Evolutionary conservation across 2,329 filamentous ascomycete genomes (phyloP), one percentile per base, ranked within the genome.

Genomic region (Trichoderma citrinoviride): DNA sequence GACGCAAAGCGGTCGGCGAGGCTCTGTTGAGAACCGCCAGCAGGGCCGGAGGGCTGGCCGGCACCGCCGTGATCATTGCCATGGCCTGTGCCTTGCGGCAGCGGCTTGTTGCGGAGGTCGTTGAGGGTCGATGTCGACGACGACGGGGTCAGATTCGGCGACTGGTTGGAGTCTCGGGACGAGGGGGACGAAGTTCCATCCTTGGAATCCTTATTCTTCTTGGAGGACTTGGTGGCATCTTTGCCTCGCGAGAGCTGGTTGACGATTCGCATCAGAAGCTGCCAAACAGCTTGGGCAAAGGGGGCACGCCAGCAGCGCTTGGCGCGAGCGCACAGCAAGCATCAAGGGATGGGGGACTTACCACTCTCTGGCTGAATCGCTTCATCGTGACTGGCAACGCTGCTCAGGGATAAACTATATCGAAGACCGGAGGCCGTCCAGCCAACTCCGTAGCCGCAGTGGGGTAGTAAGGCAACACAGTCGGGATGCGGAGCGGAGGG

Each of bases 281-380:
- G 49, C 23, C 43, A 19, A 41, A 40, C 7, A 53, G 23, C 61
- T 37, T 17, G n/a, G 63, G 23, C 40, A 60, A 49, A 25, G 43
- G 67, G 47, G 40, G 67, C 10, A 37, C 14, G 73, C 73, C 71
- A 65, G 67, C 69, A 71, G 71, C 70, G 71, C 69, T 68, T 56
- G 65, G 68, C 33, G 33, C 33, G 33, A 68, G 37, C 69, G 68
- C 44, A 29, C 40, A 27, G 33, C 43, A 15, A 19, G 61, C 40
- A 49, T 62, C 27, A 47, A 60, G 56, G 37, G 62, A 40, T 17
- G 53, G 21, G 63, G 15, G 5, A 71, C 70, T 68, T 47, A 72
- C 70, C 50, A 97, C 93, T 90, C 91, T 92, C 85, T 96, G 92
- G 81, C 93, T 91, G 81, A 98, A 96, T 78, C 92, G 91, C 84